phyloP scores from a whole-genome alignment of 257 asterid species.

The Henckelia pumila region DNA sequence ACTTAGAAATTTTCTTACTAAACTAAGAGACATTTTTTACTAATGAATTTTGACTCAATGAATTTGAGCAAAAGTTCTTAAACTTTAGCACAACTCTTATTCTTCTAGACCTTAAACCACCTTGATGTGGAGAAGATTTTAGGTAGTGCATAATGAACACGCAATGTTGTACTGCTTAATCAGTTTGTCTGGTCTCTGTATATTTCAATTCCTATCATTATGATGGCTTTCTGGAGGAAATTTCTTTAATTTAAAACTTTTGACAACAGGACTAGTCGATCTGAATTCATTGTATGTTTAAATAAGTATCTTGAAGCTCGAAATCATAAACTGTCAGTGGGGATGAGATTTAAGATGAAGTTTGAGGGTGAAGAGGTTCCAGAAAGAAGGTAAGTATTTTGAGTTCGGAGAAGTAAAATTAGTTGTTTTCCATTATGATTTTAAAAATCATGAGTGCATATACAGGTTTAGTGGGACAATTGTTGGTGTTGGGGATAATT shows the following conservation, averaged over 20 bases:
- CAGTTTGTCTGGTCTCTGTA: not conserved
- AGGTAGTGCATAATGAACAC: slow-evolving; percentile 1
- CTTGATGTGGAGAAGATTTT: slow-evolving; percentile 10
- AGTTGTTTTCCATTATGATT: slow-evolving; percentile 10
- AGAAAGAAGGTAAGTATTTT: slow-evolving; percentile 69
- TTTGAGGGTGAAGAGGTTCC: slow-evolving; percentile 99
- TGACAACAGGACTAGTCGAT: slow-evolving; percentile 78
- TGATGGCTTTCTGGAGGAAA: slow-evolving; percentile 9
- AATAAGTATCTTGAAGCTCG: slow-evolving; percentile 92
- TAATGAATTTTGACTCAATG: not conserved
- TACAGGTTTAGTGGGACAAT: slow-evolving; percentile 95
- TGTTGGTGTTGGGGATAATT: slow-evolving; percentile 70
- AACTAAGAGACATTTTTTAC: too few relatives aligned
- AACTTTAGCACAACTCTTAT: too few relatives aligned
- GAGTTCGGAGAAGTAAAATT: not conserved
- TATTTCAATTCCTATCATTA: not conserved
- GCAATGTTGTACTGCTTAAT: not conserved
- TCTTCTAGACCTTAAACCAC: too few relatives aligned
- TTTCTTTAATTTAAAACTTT: slow-evolving; percentile 20
- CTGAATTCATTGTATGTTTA: slow-evolving; percentile 80
- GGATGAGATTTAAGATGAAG: slow-evolving; percentile 97
- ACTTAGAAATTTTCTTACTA: too few relatives aligned
- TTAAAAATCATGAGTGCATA: slow-evolving; percentile 6
- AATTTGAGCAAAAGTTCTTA: not conserved
- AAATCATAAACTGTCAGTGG: slow-evolving; percentile 80